Evolutionary conservation across 768 basidiomycete species (phyloP).

Genomic region (Podaxis sp.): DNA sequence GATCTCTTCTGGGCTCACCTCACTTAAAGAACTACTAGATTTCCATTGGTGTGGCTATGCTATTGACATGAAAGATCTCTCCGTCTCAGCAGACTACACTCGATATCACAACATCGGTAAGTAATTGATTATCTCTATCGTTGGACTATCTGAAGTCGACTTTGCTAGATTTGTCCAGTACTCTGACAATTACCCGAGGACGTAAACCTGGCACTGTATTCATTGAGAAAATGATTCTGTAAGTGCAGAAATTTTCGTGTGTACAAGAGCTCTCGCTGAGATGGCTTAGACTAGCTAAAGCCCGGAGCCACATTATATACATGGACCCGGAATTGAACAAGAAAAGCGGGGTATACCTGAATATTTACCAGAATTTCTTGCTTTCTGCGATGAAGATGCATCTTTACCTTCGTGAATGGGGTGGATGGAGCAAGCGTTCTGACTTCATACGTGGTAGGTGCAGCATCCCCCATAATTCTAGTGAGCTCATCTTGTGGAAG

Average conservation of each 20-base stretch:
- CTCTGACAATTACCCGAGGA: conserved; percentile 68
- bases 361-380: conserved; percentile 85
- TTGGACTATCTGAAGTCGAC: background rate
- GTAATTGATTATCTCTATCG: conserved; percentile 17
- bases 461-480: conserved; percentile 14
- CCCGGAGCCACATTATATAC: conserved; percentile 78
- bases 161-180: conserved; percentile 53
- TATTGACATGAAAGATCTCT: conserved; percentile 74
- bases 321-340: conserved; percentile 73
- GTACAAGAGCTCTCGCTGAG: background rate
- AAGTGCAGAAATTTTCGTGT: conserved; percentile 21
- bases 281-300: conserved; percentile 57
- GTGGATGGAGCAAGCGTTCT: conserved; percentile 39
- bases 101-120: conserved; percentile 63
- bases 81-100: conserved; percentile 76
- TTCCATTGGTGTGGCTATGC: conserved; percentile 95
- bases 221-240: conserved; percentile 74
- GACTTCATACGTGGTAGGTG: conserved; percentile 56
- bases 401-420: conserved; percentile 70
- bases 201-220: conserved; percentile 67
- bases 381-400: conserved; percentile 86
- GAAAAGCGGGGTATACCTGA: conserved; percentile 59
- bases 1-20: background rate
- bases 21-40: conserved; percentile 35
- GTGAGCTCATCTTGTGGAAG: conserved; percentile 34